Base-by-base conservation (phyloP, 1,139 yeast genomes). In the Pichia terricola region DNA sequence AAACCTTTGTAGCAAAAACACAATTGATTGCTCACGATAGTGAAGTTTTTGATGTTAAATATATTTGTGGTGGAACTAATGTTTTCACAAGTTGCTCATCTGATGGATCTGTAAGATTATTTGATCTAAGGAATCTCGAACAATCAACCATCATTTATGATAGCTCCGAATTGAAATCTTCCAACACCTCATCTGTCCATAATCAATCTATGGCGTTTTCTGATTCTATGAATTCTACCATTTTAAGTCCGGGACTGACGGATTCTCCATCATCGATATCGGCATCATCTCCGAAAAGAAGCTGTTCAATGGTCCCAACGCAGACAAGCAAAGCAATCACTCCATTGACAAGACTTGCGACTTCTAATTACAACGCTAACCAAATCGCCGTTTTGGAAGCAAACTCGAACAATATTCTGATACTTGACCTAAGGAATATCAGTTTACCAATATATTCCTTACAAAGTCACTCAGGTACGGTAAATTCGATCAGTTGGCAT, bases 11-110 rank as follows among this genome's bases (percentile, higher is more conserved):
- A 28, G 95, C 95, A 26, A 84, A 83, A 58, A 89, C 98, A 1
- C 97, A 91, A 65, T 69, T 91, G 42, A 91, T 91, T 53, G 98
- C 98, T 0, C 98, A 91, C 63, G 98, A 91, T 60, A 79, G 83
- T 48, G 97, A 89, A 62, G 98, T 91, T 4, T 87, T 80, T 61
- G 98, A 91, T 61, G 97, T 89, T 26, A 77, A 85, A 53, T 91
- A 88, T 62, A 68, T 88, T 41, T 77, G 83, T 46, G 79, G 80
- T 37, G 78, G 87, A 35, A 77, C 83, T 40, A 79, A 87, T 58
- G 73, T 89, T 30, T 91, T 91, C 65, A 87, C 95, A 38, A 83
- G 94, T 45, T 95, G 91, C 42, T 96, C 97, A 3, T 89, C 89
- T 45, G 98, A 91, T 64, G 98, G 98, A 1, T 82, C 95, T 25